Evolutionary conservation across 208 protist genomes (phyloP), one percentile per base, ranked within the genome.

Genomic region (Trypanosoma avium): DNA sequence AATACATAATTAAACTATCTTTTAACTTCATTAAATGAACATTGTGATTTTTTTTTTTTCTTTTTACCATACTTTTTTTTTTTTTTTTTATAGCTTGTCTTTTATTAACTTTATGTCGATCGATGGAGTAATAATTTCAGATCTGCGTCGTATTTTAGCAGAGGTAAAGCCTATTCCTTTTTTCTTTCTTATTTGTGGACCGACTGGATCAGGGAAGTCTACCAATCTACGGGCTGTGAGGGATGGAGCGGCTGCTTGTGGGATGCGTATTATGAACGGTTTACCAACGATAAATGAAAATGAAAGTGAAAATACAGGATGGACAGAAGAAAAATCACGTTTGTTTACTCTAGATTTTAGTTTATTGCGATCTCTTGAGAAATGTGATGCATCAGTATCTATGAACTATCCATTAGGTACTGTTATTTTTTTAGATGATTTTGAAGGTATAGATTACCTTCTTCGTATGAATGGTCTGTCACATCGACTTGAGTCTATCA

Each of bases 401-500:
- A 30, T 21, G n/a, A 27, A 7, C 17, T 73, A 70, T 45, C 52
- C 58, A 2, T 67, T 54, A 4, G 67, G 75, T 19, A 82, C 82
- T 2, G 68, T 90, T 26, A 30, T 93, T 2, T 56, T 93, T 7
- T 58, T 83, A 22, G 87, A 93, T 50, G 82, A 90, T 47, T 54
- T 89, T 17, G 72, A 77, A 15, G 50, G 79, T 9, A 61, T 89
- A 21, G 81, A 73, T 54, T 26, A 59, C 21, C 76, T 93, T 30
- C 75, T 75, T 46, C 27, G 43, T 29, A 58, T 82, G 17, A 74
- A 82, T 32, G 56, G 43, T 4, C 38, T 71, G 22, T 50, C 66
- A 4, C 59, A 60, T 9, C 38, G 50, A 17, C 65, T 92, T 43
- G 49, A 79, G 33, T 47, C 46, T 3, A 48, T 85, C 1, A 45